Percentiles rank a stretch among this genome's conserved stretches.
Evolutionary conservation across 805 yeast species (phyloP).

Genomic region (Yarrowia deformans): DNA sequence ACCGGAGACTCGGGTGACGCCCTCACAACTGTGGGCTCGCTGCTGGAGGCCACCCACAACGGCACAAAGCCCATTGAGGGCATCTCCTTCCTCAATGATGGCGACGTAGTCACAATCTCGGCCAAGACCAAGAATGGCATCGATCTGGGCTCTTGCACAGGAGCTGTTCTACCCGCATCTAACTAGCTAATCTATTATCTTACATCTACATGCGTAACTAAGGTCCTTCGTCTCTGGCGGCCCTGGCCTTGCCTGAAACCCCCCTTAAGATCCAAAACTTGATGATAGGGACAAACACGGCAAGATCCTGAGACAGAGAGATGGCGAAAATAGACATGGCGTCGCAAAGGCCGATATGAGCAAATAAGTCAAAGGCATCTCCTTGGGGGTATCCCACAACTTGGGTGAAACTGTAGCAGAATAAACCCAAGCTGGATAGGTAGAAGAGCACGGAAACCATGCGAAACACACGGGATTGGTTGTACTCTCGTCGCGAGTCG

Average conservation of each 20-base stretch:
- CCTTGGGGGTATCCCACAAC: slow-evolving; percentile 38
- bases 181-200: not conserved
- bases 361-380: slow-evolving; percentile 42
- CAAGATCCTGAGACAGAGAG: slow-evolving; percentile 42
- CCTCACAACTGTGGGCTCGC: slow-evolving; percentile 42
- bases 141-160: slow-evolving; percentile 9
- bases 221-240: no score
- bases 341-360: slow-evolving; percentile 42
- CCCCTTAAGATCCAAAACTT: slow-evolving; percentile 24
- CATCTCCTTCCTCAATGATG: slow-evolving; percentile 15
- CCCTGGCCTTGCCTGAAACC: not conserved
- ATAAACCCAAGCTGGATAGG: slow-evolving; percentile 30
- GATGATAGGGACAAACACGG: slow-evolving; percentile 37
- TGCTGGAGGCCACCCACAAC: slow-evolving; percentile 43
- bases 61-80: slow-evolving; percentile 40
- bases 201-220: no score
- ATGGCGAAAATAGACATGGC: slow-evolving; percentile 41
- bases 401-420: slow-evolving; percentile 40
- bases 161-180: slow-evolving; percentile 6
- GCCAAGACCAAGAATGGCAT: slow-evolving; percentile 20
- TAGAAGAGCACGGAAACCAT: slow-evolving; percentile 41
- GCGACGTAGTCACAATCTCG: slow-evolving; percentile 25
- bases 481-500: slow-evolving; percentile 39
- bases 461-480: slow-evolving; percentile 39
- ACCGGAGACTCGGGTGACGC: slow-evolving; percentile 38